Base-by-base conservation (phyloP, 1,139 yeast species). In the Protomyces pachydermus region DNA sequence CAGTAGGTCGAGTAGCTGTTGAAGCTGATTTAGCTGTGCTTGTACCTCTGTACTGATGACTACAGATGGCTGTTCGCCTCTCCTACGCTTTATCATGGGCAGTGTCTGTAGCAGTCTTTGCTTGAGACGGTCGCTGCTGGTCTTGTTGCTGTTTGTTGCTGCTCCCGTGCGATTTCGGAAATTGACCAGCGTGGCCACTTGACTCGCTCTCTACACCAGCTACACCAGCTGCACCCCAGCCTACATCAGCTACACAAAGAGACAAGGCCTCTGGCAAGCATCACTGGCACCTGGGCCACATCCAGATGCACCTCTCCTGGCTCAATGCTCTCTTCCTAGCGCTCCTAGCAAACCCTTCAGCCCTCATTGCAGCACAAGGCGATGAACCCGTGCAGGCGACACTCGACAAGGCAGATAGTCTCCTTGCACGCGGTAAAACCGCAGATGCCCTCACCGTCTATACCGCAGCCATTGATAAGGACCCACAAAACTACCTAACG, bases 401-500 rank as follows among this genome's bases (percentile, higher is more conserved):
- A 8, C 28, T 58, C 18, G 56, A 58, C 14, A 38, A 55, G 34
- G 62, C 56, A n/a, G 54, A 58, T 32, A 56, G 39, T 8, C 32
- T 61, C 42, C 52, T 61, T 14, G 18, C 61, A 23, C 56, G 45
- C 5, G 65, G 65, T 1, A 45, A 39, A 12, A 53, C 46, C 9
- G 37, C 23, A 9, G 65, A 61, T 12, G 65, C 65, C 2, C 34
- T 55, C n/a, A 46, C 56, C 5, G 45, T 39, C n/a, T 61, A 34
- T 34, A 18, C 56, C 5, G 28, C n/a, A n/a, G 65, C 65, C 20
- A 56, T 56, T 16, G 20, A 28, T 8, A 37, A 45, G n/a, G 65
- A 61, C 54, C 51, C 42, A 12, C 32, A 48, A 6, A 74, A 75
- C 68, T 74, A 73, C 66, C 65, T 75, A 66, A 71, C 73, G n/a